phyloP scores from a whole-genome alignment of 2,329 filamentous ascomycete species.

The Fusarium sp. region DNA sequence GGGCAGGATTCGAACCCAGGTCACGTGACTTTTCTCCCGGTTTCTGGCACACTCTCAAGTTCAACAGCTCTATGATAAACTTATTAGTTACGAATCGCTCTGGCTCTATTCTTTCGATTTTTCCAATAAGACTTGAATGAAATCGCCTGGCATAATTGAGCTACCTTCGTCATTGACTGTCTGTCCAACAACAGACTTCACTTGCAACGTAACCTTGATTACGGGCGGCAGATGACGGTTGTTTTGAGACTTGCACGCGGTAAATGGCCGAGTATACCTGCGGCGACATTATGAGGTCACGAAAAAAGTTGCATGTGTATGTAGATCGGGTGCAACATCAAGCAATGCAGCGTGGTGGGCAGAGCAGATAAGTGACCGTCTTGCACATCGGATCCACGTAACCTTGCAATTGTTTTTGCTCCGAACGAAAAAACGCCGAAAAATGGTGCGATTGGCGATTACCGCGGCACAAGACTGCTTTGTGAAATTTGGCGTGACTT shows the following conservation, averaged over 20 bases:
- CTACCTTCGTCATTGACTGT: background rate
- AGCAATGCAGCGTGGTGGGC: background rate
- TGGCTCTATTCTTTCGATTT: background rate
- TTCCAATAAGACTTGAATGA: accelerated
- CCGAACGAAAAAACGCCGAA: background rate
- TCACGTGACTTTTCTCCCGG: background rate
- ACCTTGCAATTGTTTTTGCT: background rate
- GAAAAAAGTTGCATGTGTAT: background rate
- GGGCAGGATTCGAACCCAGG: background rate
- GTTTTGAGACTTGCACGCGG: background rate
- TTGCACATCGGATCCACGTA: background rate
- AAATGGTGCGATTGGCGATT: background rate
- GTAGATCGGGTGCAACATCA: background rate
- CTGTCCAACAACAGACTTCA: background rate
- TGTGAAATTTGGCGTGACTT: background rate
- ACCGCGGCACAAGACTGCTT: background rate
- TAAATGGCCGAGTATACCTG: background rate
- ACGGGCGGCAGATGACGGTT: background rate
- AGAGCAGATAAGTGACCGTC: background rate
- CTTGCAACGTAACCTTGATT: background rate
- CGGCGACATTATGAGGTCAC: background rate
- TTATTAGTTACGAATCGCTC: background rate
- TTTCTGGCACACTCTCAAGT: background rate
- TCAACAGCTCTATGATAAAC: background rate
- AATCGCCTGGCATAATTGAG: background rate